phyloP scores from a whole-genome alignment of 2,329 filamentous ascomycete species.

The Xylariaceae sp. region DNA sequence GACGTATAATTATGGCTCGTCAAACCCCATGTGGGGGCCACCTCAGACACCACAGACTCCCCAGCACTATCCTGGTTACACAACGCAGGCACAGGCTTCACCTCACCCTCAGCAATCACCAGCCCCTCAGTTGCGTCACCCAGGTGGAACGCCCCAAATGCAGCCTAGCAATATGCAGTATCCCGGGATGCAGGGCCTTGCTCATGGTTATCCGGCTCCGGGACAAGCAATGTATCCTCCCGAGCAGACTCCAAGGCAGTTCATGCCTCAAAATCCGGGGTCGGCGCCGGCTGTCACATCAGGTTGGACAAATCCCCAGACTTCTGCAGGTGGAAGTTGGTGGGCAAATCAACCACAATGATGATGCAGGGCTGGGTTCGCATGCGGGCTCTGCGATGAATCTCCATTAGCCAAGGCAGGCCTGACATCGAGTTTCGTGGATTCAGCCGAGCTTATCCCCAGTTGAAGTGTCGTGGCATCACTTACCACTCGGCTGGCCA shows the following conservation, averaged over 20 bases:
- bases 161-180: conserved; percentile 64
- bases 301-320: conserved; percentile 65
- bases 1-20: conserved; percentile 67
- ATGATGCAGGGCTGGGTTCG: conserved; percentile 1
- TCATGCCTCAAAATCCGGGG: conserved; percentile 68
- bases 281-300: conserved; percentile 57
- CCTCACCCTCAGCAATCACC: conserved; percentile 62
- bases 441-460: too few species aligned
- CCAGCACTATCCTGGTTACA: conserved; percentile 61
- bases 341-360: conserved; percentile 59
- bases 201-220: conserved; percentile 61
- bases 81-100: conserved; percentile 55
- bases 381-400: neutral
- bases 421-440: neutral
- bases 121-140: conserved; percentile 65
- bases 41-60: conserved; percentile 68
- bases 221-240: conserved; percentile 64
- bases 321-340: conserved; percentile 63
- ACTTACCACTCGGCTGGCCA: conserved; percentile 22
- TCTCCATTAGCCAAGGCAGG: neutral
- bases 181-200: conserved; percentile 66
- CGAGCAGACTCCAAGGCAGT: conserved; percentile 69
- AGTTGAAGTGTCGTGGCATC: too few species aligned
- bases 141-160: conserved; percentile 59
- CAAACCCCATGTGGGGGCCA: conserved; percentile 65